A percentile compares a stretch with the other conserved stretches of the same genome.
Evolutionary conservation across 2,329 filamentous ascomycete species (phyloP).

Genomic region (Calonectria pteridis): DNA sequence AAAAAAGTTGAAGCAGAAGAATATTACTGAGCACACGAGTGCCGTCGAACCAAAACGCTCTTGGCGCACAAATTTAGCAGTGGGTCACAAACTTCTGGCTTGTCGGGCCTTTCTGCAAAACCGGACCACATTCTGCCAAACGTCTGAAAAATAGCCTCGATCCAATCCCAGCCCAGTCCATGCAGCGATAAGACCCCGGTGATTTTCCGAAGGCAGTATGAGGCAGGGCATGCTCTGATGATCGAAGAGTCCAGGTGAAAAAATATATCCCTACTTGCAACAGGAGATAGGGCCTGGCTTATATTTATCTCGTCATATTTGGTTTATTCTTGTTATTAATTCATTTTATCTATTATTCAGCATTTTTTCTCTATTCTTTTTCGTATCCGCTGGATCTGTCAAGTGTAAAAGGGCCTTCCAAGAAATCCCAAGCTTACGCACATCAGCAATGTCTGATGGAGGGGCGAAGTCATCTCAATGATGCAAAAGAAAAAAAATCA

Average conservation of each 20-base stretch:
- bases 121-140: slow-evolving; percentile 7
- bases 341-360: not conserved
- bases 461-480: not conserved
- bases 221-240: not conserved
- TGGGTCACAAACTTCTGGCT: slow-evolving; percentile 15
- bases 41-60: slow-evolving; percentile 12
- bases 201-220: not conserved
- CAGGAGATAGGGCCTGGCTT: not conserved
- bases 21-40: not conserved
- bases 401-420: not conserved
- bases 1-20: not conserved
- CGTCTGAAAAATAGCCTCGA: slow-evolving; percentile 6
- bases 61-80: slow-evolving; percentile 15
- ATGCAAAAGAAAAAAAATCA: not conserved
- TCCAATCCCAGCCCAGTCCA: not conserved
- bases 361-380: too few relatives aligned
- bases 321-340: not conserved
- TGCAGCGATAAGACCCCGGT: slow-evolving; percentile 6
- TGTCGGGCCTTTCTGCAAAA: slow-evolving; percentile 14
- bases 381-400: too few relatives aligned
- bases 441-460: not conserved
- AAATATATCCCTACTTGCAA: not conserved
- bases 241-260: not conserved
- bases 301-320: not conserved
- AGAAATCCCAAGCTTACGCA: not conserved